Base-by-base conservation (phyloP, 345 rosid species). In the Corymbia maculata region DNA sequence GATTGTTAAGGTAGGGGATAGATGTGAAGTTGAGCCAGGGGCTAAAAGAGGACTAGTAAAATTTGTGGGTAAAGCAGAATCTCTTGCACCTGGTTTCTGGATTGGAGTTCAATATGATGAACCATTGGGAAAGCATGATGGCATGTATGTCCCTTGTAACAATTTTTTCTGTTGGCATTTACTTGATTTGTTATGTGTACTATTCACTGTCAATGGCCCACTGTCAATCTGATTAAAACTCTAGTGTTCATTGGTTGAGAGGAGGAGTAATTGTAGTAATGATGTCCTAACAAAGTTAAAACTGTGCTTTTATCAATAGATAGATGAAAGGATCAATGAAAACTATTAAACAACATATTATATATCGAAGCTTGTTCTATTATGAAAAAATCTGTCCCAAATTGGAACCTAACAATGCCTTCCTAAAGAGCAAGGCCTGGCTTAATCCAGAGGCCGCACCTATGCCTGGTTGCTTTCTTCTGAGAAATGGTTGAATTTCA, bases 41-140 rank as follows among this genome's bases (percentile, higher is more conserved):
- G 97, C 90, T 88, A 97, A 97, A 95, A 95, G 98, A 93, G 99
- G 99, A 89, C 88, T 92, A 70, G 94, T 96, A 91, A 97, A 95
- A 92, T 96, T 89, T 89, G 94, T 94, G 66, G 99, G 99, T 89
- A 94, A 59, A 91, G 99, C 98, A 50, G 97, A 96, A 92, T 88
- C 96, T 47, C 91, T 97, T 85, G 95, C 97, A 68, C 94, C 95
- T 47, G 98, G 99, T 91, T 97, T 95, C 88, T 98, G 99, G 99
- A 92, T 98, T 90, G 99, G 99, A 85, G 92, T 97, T 91, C 97
- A 96, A 90, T 97, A 94, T 90, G 99, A 98, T 88, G 99, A 98
- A 91, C 99, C 98, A 22, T 84, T 97, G 89, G 99, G 99, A 79
- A 98, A 98, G 93, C 99, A 98, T 89, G 98, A 97, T 87, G 99